A percentile compares a stretch with the other conserved stretches of the same genome.
Conservation (phyloP, 116 monocot genomes). For the Zostera marina region DNA sequence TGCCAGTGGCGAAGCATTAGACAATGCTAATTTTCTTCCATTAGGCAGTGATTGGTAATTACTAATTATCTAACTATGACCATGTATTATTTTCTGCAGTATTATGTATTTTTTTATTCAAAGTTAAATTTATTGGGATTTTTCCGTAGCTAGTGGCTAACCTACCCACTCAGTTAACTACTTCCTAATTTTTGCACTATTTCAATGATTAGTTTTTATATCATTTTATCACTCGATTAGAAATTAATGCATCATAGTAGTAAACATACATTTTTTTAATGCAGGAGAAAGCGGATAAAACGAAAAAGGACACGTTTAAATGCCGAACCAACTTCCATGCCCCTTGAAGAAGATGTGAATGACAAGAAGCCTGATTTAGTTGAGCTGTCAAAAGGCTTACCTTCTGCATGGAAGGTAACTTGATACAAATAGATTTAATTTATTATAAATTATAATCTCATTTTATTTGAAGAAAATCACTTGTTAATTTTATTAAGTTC, state of each 20-base stretch:
- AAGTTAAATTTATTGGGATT: neutral
- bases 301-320: constrained; percentile 29
- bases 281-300: constrained; percentile 81
- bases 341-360: constrained; percentile 12
- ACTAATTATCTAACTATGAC: constrained; percentile 12
- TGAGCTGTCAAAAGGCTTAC: constrained; percentile 67
- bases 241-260: neutral
- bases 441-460: neutral
- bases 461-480: neutral
- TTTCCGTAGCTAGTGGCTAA: neutral
- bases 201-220: no score
- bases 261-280: neutral
- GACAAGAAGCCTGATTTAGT: constrained; percentile 48
- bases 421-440: neutral
- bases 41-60: constrained; percentile 86
- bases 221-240: neutral
- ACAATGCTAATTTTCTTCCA: constrained; percentile 92
- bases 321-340: constrained; percentile 14
- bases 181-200: neutral
- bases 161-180: neutral
- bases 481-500: neutral
- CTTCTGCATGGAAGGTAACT: constrained; percentile 85
- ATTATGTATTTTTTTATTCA: neutral
- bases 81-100: neutral
- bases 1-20: constrained; percentile 75